A percentile compares a stretch with the other conserved stretches of the same genome.
Conservation (phyloP, 768 basidiomycete genomes). For the Mycena epipterygia region DNA sequence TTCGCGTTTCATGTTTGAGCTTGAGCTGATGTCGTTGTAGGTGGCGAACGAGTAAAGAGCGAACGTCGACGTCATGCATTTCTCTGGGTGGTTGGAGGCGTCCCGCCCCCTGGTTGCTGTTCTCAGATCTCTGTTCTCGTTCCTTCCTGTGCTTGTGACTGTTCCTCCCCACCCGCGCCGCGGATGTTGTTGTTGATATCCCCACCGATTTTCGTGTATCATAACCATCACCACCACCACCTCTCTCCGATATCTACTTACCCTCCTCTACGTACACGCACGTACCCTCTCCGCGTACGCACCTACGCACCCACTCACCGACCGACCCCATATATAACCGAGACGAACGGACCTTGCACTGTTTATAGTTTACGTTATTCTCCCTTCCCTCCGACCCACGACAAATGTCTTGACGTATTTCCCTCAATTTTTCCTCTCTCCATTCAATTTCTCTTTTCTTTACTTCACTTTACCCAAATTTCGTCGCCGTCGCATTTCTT, state of each 20-base stretch:
- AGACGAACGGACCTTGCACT: background rate
- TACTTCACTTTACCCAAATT: too few relatives aligned
- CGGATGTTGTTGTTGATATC: too few relatives aligned
- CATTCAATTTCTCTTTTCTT: too few relatives aligned
- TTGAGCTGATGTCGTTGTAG: background rate
- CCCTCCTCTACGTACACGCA: background rate
- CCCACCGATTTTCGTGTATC: too few relatives aligned
- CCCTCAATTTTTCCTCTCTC: too few relatives aligned
- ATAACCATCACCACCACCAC: too few relatives aligned
- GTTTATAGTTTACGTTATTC: slow-evolving; percentile 23
- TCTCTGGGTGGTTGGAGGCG: slow-evolving; percentile 21
- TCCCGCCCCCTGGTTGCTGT: too few relatives aligned
- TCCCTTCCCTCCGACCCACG: background rate
- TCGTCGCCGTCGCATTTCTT: too few relatives aligned
- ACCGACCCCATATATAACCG: background rate
- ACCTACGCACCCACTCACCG: background rate
- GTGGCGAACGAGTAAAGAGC: slow-evolving; percentile 22
- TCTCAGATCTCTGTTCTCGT: background rate
- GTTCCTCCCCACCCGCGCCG: background rate
- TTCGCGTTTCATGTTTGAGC: background rate
- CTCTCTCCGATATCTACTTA: too few relatives aligned
- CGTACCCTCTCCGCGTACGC: background rate
- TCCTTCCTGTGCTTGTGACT: background rate
- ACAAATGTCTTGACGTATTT: too few relatives aligned
- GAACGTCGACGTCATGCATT: background rate